Base-by-base conservation (phyloP, 495 filamentous ascomycete genomes). In the Podospora fimiseda region DNA sequence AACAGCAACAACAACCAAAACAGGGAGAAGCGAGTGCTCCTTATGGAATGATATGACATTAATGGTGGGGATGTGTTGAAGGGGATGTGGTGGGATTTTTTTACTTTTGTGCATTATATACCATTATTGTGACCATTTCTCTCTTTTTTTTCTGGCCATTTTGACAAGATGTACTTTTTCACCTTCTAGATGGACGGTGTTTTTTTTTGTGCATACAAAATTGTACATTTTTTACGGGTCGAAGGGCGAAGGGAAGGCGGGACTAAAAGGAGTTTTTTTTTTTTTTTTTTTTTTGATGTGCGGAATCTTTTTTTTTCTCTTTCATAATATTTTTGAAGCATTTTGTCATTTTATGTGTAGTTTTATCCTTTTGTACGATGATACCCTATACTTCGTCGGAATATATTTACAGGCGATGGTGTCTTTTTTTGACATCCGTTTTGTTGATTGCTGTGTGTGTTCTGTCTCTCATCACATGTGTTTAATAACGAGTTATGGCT, bases 31-130 rank as follows among this genome's bases (percentile, higher is more conserved):
- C 43, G n/a, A 43, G 15, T 40, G 48, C 53, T 21, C 63, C 63
- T n/a, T 59, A 61, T 11, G 63, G 63, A 14, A 66, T 66, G 63
- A 66, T 66, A 53, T 63, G 51, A 59, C 13, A 16, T 6, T 33
- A 33, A 33, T 5, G 53, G 48, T 46, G 23, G 2, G 16, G 23
- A 13, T n/a, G 9, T 18, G 3, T 2, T 36, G 19, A 14, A 33
- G 19, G 30, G 18, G 20, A 3, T 6, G 37, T 36, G 4, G n/a
- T 2, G 2, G 33, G n/a, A 15, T 9, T 30, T 19, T 9, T 19
- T 42, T 42, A 19, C 13, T n/a, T n/a, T n/a, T 42, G 15, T 15
- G 20, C 15, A 37, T 37, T 37, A 8, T 37, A 37, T 37, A 37
- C 33, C 33, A 37, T 14, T 45, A 22, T n/a, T n/a, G n/a, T n/a